Base-by-base conservation (phyloP, 225 moss, liverwort and hornwort species). In the Climacium dendroides region DNA sequence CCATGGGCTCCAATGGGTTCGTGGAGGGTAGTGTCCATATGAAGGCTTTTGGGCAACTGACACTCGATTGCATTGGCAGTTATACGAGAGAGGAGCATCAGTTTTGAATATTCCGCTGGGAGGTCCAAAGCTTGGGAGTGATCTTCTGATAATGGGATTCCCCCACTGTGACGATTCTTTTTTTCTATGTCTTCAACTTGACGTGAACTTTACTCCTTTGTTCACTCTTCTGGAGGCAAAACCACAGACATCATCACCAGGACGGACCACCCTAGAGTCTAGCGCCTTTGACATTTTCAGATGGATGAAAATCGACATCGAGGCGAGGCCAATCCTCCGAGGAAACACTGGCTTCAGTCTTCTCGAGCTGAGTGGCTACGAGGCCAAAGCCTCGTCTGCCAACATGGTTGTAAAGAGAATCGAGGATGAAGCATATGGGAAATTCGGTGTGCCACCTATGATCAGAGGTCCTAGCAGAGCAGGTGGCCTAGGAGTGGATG, bases 201-300 rank as follows among this genome's bases (percentile, higher is more conserved):
- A 99, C 85, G 32, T 86, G 58, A 95, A 95, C 86, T 99, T 96
- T 72, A 93, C 92, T 89, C 99, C 99, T 50, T 83, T 88, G 76
- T 99, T 99, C 89, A 95, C 92, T 87, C 94, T 99, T 60, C 89
- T 99, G 87, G 99, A 99, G 93, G 94, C 97, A 34, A 94, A 96
- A 78, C 93, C 94, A 43, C 91, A 87, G 50, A 70, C 90, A 53
- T 86, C 90, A 70, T 87, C 87, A 41, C 85, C 91, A 34, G 94
- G 93, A 75, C 89, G 91, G 80, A 89, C 92, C 25, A 89, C 90
- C 86, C 88, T 96, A 83, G 90, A 91, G 74, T 96, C 98, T 41
- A 95, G 95, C 73, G 85, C 94, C 83, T 92, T 96, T 41, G 94
- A 93, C 80, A 94, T 96, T 80, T 85, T 90, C 70, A 95, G 95